Evolutionary conservation across 805 yeast genomes (phyloP).

Genomic region (Hanseniaspora lachancei): DNA sequence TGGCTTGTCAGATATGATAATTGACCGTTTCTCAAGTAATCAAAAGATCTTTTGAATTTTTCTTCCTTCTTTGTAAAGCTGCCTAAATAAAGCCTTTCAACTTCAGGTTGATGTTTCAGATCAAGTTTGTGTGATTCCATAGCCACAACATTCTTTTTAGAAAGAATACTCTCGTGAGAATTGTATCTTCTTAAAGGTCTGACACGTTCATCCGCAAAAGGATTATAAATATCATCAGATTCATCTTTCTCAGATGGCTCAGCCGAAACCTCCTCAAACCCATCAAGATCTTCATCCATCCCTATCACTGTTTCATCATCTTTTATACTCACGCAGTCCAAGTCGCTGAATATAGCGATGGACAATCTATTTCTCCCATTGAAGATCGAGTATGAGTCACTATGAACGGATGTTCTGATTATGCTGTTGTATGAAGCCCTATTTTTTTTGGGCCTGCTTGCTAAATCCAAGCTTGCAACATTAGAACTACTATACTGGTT

Average conservation of each 20-base stretch:
- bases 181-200: constrained; percentile 22
- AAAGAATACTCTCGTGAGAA: constrained; percentile 27
- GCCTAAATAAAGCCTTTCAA: constrained; percentile 6
- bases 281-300: neutral
- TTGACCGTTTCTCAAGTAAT: constrained; percentile 9
- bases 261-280: neutral
- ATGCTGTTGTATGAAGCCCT: constrained; percentile 6
- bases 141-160: constrained; percentile 14
- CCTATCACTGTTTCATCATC: constrained; percentile 10
- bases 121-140: constrained; percentile 1
- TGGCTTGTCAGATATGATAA: constrained; percentile 8
- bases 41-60: constrained; percentile 8
- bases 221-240: neutral
- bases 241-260: constrained; percentile 2
- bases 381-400: constrained; percentile 22
- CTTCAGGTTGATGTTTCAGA: neutral
- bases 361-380: constrained; percentile 27
- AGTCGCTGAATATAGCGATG: constrained; percentile 23
- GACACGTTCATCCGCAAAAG: neutral
- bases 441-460: neutral
- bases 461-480: neutral
- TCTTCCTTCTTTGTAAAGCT: constrained; percentile 11
- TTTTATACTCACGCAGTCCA: constrained; percentile 12
- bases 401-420: constrained; percentile 14
- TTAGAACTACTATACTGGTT: neutral